Evolutionary conservation across 345 rosid genomes (phyloP).

Genomic region (Corchorus olitorius): DNA sequence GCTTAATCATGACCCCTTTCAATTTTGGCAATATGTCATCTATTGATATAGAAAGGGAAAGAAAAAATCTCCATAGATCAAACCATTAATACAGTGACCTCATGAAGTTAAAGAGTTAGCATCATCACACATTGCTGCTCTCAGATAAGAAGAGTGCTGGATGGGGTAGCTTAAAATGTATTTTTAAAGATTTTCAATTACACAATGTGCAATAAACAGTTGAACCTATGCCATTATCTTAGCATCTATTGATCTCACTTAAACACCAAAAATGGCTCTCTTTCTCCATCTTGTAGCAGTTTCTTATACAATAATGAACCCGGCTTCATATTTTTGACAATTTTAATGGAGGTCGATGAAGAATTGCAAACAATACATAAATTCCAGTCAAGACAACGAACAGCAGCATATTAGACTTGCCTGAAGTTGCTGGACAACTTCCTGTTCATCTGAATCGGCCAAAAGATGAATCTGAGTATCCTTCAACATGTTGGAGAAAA

Average conservation of each 20-base stretch:
- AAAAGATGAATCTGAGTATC: slow-evolving; percentile 96
- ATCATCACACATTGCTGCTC: not conserved
- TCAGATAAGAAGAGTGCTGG: not conserved
- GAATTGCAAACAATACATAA: not conserved
- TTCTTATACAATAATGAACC: slow-evolving; percentile 5
- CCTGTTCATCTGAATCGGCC: slow-evolving; percentile 99
- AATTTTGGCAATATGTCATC: slow-evolving; percentile 8
- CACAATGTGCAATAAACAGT: not conserved
- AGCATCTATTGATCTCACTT: not conserved
- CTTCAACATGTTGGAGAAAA: slow-evolving; percentile 94
- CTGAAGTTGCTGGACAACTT: slow-evolving; percentile 96
- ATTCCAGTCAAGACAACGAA: slow-evolving; percentile 15
- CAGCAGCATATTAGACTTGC: slow-evolving; percentile 31
- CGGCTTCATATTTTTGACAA: not conserved
- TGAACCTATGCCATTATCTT: not conserved
- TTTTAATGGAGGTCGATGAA: not conserved
- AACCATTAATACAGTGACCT: not conserved
- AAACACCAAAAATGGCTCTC: slow-evolving; percentile 9
- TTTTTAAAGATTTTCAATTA: not conserved
- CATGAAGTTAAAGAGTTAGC: not conserved
- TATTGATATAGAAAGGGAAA: not conserved
- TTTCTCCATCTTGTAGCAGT: not conserved
- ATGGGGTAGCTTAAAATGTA: not conserved
- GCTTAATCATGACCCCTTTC: slow-evolving; percentile 2
- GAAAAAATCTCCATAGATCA: not conserved